phyloP scores from a whole-genome alignment of 345 rosid species.

The Salix suchowensis region DNA sequence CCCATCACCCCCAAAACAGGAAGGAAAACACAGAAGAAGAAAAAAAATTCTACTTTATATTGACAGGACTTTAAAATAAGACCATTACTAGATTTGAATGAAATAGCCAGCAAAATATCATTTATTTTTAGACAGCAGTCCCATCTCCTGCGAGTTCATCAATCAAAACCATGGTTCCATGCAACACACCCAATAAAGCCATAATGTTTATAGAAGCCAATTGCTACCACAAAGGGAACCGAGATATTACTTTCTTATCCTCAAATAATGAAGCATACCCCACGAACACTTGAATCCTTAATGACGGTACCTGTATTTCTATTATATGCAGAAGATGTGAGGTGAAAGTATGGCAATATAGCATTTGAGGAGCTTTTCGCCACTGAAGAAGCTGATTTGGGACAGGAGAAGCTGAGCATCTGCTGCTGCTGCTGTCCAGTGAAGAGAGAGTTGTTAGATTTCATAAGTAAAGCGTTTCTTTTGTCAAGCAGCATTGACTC shows the following conservation, averaged over 20 bases:
- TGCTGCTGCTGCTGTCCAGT: conserved; percentile 38
- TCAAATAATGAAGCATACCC: conserved; percentile 4
- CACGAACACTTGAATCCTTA: not conserved
- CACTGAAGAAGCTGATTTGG: conserved; percentile 34
- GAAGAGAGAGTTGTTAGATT: conserved; percentile 37
- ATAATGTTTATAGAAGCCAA: not conserved
- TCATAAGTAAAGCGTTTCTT: conserved; percentile 23
- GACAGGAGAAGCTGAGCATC: conserved; percentile 59
- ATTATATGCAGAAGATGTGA: conserved; percentile 35
- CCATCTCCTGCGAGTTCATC: not conserved
- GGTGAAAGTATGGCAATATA: conserved; percentile 42
- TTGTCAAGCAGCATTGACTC: conserved; percentile 38
- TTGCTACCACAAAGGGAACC: not conserved
- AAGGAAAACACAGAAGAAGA: not conserved
- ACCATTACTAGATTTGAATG: conserved; percentile 15
- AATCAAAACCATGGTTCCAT: not conserved
- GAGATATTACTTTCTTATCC: conserved; percentile 9
- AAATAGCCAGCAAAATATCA: conserved; percentile 9
- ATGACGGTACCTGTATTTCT: conserved; percentile 35
- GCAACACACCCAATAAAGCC: conserved; percentile 6
- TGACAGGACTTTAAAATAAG: conserved; percentile 36
- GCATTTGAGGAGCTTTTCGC: conserved; percentile 23
- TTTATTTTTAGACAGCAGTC: not conserved
- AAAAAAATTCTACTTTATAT: conserved; percentile 3
- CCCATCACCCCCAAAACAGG: conserved; percentile 19